These are phyloP conservation scores for Zanthoxylum bungeanum DNA, from an alignment of 345 rosid genomes.

Conservation along the genomic window DNA sequence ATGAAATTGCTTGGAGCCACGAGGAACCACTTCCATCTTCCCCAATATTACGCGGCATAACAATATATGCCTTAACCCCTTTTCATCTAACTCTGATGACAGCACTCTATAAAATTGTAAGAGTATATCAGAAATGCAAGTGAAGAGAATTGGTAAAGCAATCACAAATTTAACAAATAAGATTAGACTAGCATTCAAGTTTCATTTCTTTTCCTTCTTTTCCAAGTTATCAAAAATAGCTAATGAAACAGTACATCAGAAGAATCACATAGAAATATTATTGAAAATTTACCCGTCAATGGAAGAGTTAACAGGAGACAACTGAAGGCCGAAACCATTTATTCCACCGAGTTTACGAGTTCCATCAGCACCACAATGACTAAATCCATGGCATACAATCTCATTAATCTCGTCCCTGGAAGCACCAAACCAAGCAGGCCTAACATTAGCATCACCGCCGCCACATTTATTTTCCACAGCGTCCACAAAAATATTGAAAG, in stretches of 20 bases:
- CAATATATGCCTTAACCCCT: conserved; percentile 32
- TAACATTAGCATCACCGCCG: conserved; percentile 35
- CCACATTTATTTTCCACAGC: conserved; percentile 37
- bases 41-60: conserved; percentile 39
- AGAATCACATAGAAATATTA: too few species aligned
- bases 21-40: conserved; percentile 27
- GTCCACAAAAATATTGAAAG: conserved; percentile 22
- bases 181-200: neutral
- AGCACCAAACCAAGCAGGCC: conserved; percentile 42
- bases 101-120: conserved; percentile 15
- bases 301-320: conserved; percentile 17
- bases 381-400: conserved; percentile 41
- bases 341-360: neutral
- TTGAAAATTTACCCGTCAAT: conserved; percentile 35
- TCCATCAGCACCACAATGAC: conserved; percentile 5
- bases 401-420: conserved; percentile 33
- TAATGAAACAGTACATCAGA: neutral
- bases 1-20: conserved; percentile 27
- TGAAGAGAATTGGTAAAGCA: neutral
- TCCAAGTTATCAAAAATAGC: neutral
- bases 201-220: neutral
- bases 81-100: conserved; percentile 20
- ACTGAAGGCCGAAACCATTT: conserved; percentile 33
- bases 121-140: neutral
- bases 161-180: neutral